Evolutionary conservation across 495 filamentous ascomycete genomes (phyloP).

Genomic region (Usnea hakonensis): DNA sequence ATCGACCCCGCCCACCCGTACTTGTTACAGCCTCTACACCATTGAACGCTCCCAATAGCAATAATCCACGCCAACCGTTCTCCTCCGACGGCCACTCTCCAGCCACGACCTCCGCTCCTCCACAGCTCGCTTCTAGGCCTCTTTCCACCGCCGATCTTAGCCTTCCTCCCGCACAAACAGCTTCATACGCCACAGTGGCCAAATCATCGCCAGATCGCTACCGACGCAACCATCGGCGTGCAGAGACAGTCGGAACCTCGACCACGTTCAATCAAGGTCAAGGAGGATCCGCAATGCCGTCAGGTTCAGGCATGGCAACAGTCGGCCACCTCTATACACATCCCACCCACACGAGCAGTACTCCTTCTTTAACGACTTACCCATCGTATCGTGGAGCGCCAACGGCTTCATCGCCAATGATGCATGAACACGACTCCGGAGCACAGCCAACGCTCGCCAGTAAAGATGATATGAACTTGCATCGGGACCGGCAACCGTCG

Average conservation of each 20-base stretch:
- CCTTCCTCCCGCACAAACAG: conserved; percentile 33
- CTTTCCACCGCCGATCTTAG: conserved; percentile 46
- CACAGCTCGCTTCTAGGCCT: conserved; percentile 34
- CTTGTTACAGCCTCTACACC: conserved; percentile 55
- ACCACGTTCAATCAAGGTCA: conserved; percentile 13
- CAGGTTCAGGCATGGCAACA: conserved; percentile 36
- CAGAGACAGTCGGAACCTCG: conserved; percentile 32
- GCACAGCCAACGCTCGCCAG: conserved; percentile 26
- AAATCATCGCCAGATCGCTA: conserved; percentile 65
- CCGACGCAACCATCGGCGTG: conserved; percentile 48
- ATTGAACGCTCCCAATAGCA: conserved; percentile 31
- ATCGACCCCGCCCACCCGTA: conserved; percentile 49
- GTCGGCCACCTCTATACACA: conserved; percentile 35
- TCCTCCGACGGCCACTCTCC: conserved; percentile 41
- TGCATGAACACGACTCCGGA: conserved; percentile 1
- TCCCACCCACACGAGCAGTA: conserved; percentile 27
- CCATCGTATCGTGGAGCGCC: conserved; percentile 23
- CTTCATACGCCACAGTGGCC: conserved; percentile 28
- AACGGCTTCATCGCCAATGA: conserved; percentile 5
- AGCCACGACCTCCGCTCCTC: conserved; percentile 32
- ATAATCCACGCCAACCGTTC: conserved; percentile 16
- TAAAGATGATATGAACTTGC: conserved; percentile 48
- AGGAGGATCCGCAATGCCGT: conserved; percentile 33
- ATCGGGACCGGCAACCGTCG: conserved; percentile 30
- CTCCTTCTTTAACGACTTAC: conserved; percentile 25